Conservation (phyloP, 768 basidiomycete species). For the Rhodotorula babjevae region DNA sequence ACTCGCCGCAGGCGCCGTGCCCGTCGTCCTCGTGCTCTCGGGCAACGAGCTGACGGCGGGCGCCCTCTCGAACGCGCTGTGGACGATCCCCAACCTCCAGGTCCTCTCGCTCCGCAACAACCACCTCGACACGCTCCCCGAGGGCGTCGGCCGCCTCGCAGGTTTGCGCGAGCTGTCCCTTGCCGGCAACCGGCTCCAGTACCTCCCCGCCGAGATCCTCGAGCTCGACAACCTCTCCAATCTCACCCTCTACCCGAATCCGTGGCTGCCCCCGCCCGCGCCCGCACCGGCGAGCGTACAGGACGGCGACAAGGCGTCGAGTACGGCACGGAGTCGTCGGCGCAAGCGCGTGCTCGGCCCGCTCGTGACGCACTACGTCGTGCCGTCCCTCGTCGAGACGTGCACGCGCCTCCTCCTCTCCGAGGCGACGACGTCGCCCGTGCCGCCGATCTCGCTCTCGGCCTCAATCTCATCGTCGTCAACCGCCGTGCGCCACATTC, state of each 20-base stretch:
- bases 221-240: slow-evolving; percentile 8
- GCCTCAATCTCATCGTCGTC: background rate
- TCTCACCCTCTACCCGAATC: slow-evolving; percentile 32
- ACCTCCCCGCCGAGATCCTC: slow-evolving; percentile 32
- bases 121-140: slow-evolving; percentile 30
- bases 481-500: background rate
- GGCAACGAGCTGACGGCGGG: slow-evolving; percentile 27
- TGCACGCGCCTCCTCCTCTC: slow-evolving; percentile 34
- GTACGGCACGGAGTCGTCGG: too few relatives aligned
- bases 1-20: background rate
- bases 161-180: slow-evolving; percentile 27
- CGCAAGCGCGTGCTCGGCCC: slow-evolving; percentile 29
- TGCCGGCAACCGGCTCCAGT: slow-evolving; percentile 18
- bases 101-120: slow-evolving; percentile 33
- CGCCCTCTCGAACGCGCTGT: slow-evolving; percentile 34
- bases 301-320: too few relatives aligned
- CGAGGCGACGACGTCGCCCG: background rate
- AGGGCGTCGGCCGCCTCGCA: slow-evolving; percentile 27
- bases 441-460: background rate
- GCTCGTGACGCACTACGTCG: slow-evolving; percentile 16
- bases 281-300: background rate
- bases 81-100: slow-evolving; percentile 30
- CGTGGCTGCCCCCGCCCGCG: slow-evolving; percentile 20
- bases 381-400: slow-evolving; percentile 32
- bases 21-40: slow-evolving; percentile 28